Evolutionary conservation across 2,329 filamentous ascomycete genomes (phyloP).

Genomic region (Claviceps humidiphila): DNA sequence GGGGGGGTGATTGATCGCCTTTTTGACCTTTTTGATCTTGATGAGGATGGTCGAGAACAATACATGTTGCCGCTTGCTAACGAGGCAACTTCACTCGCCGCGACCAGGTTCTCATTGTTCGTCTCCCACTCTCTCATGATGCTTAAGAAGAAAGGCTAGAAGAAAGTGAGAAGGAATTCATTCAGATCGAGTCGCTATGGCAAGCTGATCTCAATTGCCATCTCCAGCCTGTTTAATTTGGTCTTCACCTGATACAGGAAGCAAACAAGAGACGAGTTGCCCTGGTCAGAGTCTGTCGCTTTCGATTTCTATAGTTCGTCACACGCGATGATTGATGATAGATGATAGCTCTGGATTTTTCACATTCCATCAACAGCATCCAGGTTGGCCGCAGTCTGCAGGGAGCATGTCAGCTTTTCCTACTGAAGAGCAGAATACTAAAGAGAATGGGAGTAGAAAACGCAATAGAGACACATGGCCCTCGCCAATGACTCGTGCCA

Average conservation of each 20-base stretch:
- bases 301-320: conserved; percentile 6
- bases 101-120: conserved; percentile 44
- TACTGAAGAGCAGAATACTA: background rate
- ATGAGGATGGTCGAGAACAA: conserved; percentile 60
- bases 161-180: background rate
- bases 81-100: conserved; percentile 38
- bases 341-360: conserved; percentile 4
- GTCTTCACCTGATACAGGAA: background rate
- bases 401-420: background rate
- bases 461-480: background rate
- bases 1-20: conserved; percentile 52
- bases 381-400: background rate
- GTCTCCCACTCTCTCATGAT: conserved; percentile 47
- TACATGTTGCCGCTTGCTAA: conserved; percentile 55
- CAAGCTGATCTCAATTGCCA: background rate
- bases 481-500: background rate
- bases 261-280: conserved; percentile 6
- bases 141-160: background rate
- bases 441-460: background rate
- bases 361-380: background rate
- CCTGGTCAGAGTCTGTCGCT: background rate
- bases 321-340: conserved; percentile 5
- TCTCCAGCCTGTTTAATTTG: background rate
- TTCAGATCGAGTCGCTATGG: background rate
- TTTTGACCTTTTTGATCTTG: conserved; percentile 45